Evolutionary conservation across 176 grass and related monocot genomes (phyloP), one percentile per base, ranked within the genome.

Genomic region (Avena insularis): DNA sequence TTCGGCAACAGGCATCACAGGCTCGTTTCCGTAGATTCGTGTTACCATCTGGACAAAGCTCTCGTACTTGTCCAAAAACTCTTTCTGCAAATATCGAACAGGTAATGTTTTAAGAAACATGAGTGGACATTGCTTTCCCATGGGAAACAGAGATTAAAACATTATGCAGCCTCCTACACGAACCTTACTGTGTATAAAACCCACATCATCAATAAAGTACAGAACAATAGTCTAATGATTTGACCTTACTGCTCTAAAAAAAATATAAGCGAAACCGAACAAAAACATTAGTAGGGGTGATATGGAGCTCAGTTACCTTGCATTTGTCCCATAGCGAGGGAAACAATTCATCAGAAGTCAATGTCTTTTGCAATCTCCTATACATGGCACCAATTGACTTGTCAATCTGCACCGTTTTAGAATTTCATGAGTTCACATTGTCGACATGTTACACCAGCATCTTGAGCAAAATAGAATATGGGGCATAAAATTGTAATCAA

Each of bases 281-380:
- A 38, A 87, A 15, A 54, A 68, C 35, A 84, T 54, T 77, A 57
- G 38, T 54, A 48, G 40, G 40, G 33, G 25, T 27, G 25, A 47
- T 35, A 65, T 38, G 75, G 48, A 53, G 35, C 36, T 16, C 60
- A 76, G 86, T 80, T 7, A 99, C 97, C 92, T 99, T 96, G 87
- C 94, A 99, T 83, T 94, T 94, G 25, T 91, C 91, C 97, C 97
- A 99, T 79, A 99, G 76, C 31, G 97, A 94, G 85, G 94, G 97
- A 61, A 99, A 86, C 58, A 99, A 90, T 71, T 99, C 97, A 55
- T 99, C 94, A 62, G 94, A 94, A 35, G 88, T 90, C 38, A 98
- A 83, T 25, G 83, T 93, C 72, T 94, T 98, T 77, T 98, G 97
- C 46, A 99, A 90, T 82, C 88, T 96, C 81, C 86, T 99, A 83